phyloP scores from a whole-genome alignment of 2,329 filamentous ascomycete species.

The Botrytis elliptica region DNA sequence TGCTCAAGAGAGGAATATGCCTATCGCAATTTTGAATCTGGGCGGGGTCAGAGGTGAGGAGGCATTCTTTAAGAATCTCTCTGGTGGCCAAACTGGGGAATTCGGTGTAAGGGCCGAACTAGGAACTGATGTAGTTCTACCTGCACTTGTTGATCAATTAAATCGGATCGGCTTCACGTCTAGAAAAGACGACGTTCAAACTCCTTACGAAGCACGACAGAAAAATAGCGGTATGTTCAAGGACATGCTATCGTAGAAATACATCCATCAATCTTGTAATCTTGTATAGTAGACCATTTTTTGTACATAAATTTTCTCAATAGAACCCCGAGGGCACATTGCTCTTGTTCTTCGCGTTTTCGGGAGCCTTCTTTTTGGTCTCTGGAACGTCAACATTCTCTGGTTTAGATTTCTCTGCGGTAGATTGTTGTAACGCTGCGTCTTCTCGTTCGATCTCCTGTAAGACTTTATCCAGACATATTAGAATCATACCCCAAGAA shows the following conservation, averaged over 20 bases:
- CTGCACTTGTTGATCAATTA: constrained; percentile 54
- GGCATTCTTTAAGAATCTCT: constrained; percentile 60
- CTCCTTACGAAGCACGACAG: constrained; percentile 26
- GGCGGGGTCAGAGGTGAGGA: constrained; percentile 81
- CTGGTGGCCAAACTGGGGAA: constrained; percentile 51
- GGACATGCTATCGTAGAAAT: constrained; percentile 56
- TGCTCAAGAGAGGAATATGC: constrained; percentile 78
- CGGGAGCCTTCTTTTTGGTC: constrained; percentile 21
- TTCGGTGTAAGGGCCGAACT: constrained; percentile 57
- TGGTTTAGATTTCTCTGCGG: constrained; percentile 31
- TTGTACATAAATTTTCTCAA: constrained; percentile 23
- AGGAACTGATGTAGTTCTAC: constrained; percentile 57
- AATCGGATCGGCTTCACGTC: constrained; percentile 33
- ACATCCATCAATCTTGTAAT: constrained; percentile 29
- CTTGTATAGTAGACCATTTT: constrained; percentile 27
- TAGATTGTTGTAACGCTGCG: constrained; percentile 42
- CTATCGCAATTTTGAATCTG: constrained; percentile 84
- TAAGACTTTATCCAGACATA: constrained; percentile 49
- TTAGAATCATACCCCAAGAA: constrained; percentile 13
- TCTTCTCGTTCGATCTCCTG: constrained; percentile 66
- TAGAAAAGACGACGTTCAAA: constrained; percentile 36
- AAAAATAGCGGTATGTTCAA: constrained; percentile 48
- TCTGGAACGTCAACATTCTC: constrained; percentile 11
- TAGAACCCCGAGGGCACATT: constrained; percentile 39
- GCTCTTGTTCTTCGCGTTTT: constrained; percentile 25